A percentile compares a stretch with the other conserved stretches of the same genome.
Evolutionary conservation across 2,329 filamentous ascomycete species (phyloP).

Genomic region (Ophiostoma sp.): DNA sequence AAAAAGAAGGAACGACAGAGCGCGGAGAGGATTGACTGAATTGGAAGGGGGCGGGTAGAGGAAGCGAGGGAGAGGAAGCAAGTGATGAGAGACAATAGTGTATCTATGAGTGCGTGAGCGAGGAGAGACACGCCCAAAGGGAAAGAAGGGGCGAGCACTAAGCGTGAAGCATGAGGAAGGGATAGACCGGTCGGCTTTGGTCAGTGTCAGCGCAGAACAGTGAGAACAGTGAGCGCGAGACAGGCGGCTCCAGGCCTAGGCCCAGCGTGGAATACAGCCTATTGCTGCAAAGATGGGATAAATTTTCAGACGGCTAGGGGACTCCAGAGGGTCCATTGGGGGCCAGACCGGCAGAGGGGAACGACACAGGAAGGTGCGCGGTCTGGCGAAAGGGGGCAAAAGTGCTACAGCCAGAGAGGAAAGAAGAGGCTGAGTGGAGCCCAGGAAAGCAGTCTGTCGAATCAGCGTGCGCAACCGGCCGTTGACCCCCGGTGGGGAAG

Average conservation of each 20-base stretch:
- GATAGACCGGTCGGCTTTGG: background rate
- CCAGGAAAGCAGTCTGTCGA: background rate
- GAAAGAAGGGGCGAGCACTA: background rate
- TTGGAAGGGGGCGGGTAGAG: conserved; percentile 3
- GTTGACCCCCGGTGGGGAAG: conserved; percentile 10
- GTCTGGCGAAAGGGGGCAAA: conserved; percentile 5
- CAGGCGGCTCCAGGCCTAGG: background rate
- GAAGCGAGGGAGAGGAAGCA: conserved; percentile 14
- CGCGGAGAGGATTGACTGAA: background rate
- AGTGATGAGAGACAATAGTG: conserved; percentile 15
- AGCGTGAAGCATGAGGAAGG: background rate
- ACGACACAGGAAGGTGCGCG: conserved; percentile 4
- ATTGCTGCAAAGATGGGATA: background rate
- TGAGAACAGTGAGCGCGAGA: background rate
- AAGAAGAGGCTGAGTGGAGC: conserved; percentile 7
- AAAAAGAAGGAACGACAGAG: background rate
- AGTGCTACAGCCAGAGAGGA: background rate
- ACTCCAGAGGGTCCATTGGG: background rate
- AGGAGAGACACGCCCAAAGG: background rate
- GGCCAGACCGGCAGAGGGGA: background rate
- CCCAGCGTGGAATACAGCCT: background rate
- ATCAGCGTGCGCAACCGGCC: conserved; percentile 4
- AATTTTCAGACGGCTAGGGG: background rate
- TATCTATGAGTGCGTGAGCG: background rate
- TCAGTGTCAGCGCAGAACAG: background rate